phyloP scores from a whole-genome alignment of 2,329 filamentous ascomycete species.

The Diaporthe ampelina region DNA sequence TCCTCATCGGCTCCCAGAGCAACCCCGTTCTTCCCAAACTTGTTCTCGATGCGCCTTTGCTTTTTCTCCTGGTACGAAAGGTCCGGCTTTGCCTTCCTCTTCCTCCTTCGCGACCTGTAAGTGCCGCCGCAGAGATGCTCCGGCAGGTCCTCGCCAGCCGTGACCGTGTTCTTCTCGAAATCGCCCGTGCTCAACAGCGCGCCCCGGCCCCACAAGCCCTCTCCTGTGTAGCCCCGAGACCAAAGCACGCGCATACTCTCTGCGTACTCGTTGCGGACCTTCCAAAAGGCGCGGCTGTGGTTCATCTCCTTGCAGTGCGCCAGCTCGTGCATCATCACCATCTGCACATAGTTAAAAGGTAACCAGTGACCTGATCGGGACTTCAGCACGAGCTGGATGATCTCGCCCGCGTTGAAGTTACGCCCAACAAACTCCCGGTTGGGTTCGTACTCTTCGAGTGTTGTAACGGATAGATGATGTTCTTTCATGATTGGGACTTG shows the following conservation, averaged over 20 bases:
- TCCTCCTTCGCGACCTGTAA: conserved; percentile 71
- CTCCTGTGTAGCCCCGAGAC: conserved; percentile 79
- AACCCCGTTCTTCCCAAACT: conserved; percentile 80
- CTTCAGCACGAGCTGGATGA: conserved; percentile 86
- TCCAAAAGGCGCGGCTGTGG: conserved; percentile 85
- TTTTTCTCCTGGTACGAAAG: conserved; percentile 80
- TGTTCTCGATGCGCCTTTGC: conserved; percentile 79
- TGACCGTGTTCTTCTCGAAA: conserved; percentile 68
- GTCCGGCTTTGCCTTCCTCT: conserved; percentile 65
- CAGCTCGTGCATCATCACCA: conserved; percentile 96
- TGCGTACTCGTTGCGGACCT: conserved; percentile 80
- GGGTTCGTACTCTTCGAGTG: conserved; percentile 84
- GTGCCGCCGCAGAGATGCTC: conserved; percentile 87
- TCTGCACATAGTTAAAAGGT: conserved; percentile 86
- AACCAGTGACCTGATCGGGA: conserved; percentile 79
- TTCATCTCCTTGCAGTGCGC: conserved; percentile 95
- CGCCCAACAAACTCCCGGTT: conserved; percentile 88
- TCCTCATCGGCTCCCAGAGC: conserved; percentile 78
- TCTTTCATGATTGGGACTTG: conserved; percentile 78
- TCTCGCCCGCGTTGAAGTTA: conserved; percentile 92
- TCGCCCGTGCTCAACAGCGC: conserved; percentile 71
- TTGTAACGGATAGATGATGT: conserved; percentile 74
- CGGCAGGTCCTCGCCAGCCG: conserved; percentile 69
- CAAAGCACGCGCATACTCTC: conserved; percentile 79
- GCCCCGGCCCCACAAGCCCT: conserved; percentile 87